These are phyloP conservation scores for Brassica hybrid DNA, from an alignment of 441 rosid species.

Conservation along the genomic window DNA sequence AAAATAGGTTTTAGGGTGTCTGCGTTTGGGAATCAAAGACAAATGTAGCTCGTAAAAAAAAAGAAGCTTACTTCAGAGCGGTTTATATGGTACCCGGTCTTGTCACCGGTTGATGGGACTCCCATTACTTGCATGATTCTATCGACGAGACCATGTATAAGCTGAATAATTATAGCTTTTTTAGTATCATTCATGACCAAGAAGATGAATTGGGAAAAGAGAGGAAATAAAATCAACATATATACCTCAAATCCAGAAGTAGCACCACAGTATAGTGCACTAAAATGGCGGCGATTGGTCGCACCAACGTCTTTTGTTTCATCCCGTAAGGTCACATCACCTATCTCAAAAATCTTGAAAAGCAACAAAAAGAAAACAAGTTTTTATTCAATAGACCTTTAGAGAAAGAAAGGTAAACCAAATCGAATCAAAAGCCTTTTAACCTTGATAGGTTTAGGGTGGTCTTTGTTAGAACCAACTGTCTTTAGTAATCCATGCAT, in stretches of 20 bases:
- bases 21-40: background rate
- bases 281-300: constrained; percentile 65
- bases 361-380: background rate
- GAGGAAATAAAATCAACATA: constrained; percentile 8
- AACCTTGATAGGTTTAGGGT: constrained; percentile 93
- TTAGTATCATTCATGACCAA: background rate
- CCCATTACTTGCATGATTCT: constrained; percentile 62
- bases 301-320: constrained; percentile 85
- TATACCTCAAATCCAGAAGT: constrained; percentile 95
- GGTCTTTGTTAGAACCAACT: constrained; percentile 86
- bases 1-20: background rate
- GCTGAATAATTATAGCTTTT: constrained; percentile 42
- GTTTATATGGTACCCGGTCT: constrained; percentile 64
- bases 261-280: constrained; percentile 87
- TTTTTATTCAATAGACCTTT: background rate
- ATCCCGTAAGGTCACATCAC: constrained; percentile 70
- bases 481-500: constrained; percentile 96
- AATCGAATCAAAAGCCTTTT: constrained; percentile 20
- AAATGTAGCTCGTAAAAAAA: background rate
- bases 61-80: constrained; percentile 63
- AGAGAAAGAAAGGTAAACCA: background rate
- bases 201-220: background rate
- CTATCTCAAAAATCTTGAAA: constrained; percentile 82
- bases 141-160: constrained; percentile 88
- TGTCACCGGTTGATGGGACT: constrained; percentile 43